Conservation (phyloP, 106 monocot species). For the Apostasia shenzhenica region DNA sequence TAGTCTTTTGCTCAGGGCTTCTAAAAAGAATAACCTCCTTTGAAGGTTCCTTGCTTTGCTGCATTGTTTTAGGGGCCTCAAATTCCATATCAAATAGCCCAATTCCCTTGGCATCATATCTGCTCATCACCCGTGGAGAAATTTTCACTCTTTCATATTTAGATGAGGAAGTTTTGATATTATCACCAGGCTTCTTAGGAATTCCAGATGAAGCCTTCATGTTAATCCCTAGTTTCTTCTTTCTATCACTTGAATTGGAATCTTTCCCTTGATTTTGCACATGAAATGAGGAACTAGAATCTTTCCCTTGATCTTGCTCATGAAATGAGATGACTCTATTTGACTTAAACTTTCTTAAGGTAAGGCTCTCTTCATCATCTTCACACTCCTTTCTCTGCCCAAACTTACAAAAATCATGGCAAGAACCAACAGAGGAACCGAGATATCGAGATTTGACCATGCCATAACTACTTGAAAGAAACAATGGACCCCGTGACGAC, state of each 20-base stretch:
- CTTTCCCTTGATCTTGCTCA: background rate
- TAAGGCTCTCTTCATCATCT: conserved; percentile 8
- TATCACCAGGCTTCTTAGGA: background rate
- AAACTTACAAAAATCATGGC: conserved; percentile 68
- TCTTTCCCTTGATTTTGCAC: background rate
- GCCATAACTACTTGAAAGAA: conserved; percentile 14
- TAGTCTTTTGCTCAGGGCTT: too few species aligned
- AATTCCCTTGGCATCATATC: too few species aligned
- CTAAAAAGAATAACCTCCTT: too few species aligned
- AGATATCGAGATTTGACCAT: conserved; percentile 37
- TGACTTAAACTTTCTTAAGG: conserved; percentile 1
- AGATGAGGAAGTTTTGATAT: background rate
- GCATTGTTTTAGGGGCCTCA: too few species aligned
- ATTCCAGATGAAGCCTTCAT: conserved; percentile 2
- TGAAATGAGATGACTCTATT: background rate
- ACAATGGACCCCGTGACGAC: conserved; percentile 10
- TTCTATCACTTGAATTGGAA: background rate
- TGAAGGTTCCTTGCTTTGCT: too few species aligned
- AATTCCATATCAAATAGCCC: too few species aligned
- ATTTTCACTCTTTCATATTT: background rate
- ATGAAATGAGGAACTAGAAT: background rate
- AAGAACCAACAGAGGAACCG: conserved; percentile 39
- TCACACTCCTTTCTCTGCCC: conserved; percentile 33
- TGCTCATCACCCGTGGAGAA: too few species aligned
- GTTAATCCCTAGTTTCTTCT: conserved; percentile 7